Evolutionary conservation across 805 yeast genomes (phyloP), one percentile per base, ranked within the genome.

Genomic region (Yamadazyma phyllophila): DNA sequence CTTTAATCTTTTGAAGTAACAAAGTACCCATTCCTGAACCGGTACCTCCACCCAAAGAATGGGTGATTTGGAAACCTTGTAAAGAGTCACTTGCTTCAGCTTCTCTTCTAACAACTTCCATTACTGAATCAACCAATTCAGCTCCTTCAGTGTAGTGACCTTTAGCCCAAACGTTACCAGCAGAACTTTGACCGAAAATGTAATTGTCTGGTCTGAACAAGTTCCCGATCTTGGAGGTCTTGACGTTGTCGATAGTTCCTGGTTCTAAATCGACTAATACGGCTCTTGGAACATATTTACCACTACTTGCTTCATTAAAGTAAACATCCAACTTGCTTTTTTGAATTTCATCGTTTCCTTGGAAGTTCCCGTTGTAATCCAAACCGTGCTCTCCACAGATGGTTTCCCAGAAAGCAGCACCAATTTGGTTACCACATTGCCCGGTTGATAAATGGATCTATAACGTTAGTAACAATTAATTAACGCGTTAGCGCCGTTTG

Each of bases 401-500:
- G 38, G 92, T 87, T 72, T 88, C 91, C 96, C 96, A 88, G 63
- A 88, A 88, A 49, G 95, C 95, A 54, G 95, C 91, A 74, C 96
- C 96, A 58, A 91, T 89, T 75, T 91, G 98, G 81, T 91, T 91
- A 82, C 97, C 97, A 82, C 97, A 90, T 77, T 91, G 98, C 71
- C 98, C 98, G 47, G 96, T 85, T 48, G 97, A 91, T 69, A 91
- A 80, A 72, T 91, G 97, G 69, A 91, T 88, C 94, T 84, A 67
- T 3, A n/a, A 20, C 6, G 24, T 20, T 20, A 11, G 35, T 41
- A 2, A 20, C 17, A 9, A 11, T 10, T 29, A 10, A 29, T 29
- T 29, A 29, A 39, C 41, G 41, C 35, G 34, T 39, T 27, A 15
- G 17, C 17, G 36, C 36, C 36, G 36, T 13, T 32, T 32, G 10